These are phyloP conservation scores for Arabidopsis lyrata DNA, from an alignment of 441 rosid species.

Conservation along the genomic window DNA sequence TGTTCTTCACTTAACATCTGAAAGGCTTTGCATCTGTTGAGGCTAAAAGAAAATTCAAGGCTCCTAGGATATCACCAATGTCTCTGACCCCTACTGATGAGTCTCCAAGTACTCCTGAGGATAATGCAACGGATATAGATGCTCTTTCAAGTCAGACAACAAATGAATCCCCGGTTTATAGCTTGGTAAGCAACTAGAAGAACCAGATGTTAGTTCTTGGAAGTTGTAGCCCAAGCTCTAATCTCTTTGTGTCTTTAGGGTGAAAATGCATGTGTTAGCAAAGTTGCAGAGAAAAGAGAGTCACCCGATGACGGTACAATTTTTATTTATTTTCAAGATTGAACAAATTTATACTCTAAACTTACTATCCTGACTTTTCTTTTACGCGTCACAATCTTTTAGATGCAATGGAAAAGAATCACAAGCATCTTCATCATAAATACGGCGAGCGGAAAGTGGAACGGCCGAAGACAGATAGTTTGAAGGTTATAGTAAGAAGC, in stretches of 20 bases:
- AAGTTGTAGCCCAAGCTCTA: constrained; percentile 29
- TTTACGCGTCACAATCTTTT: constrained; percentile 37
- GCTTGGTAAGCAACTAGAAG: constrained; percentile 47
- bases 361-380: constrained; percentile 24
- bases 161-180: constrained; percentile 37
- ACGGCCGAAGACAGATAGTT: constrained; percentile 47
- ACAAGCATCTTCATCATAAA: constrained; percentile 48
- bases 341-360: constrained; percentile 5
- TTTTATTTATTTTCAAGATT: constrained; percentile 27
- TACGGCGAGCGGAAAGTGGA: constrained; percentile 41
- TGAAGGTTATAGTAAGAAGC: constrained; percentile 58
- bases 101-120: constrained; percentile 48
- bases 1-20: constrained; percentile 51
- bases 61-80: constrained; percentile 69
- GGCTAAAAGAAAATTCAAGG: constrained; percentile 81
- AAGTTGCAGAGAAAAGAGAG: constrained; percentile 48
- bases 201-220: constrained; percentile 24
- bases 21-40: constrained; percentile 90
- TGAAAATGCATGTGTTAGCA: constrained; percentile 44
- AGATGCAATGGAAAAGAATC: constrained; percentile 43
- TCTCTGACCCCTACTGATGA: constrained; percentile 50
- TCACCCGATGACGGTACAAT: constrained; percentile 56
- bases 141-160: constrained; percentile 45
- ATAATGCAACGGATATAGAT: constrained; percentile 42
- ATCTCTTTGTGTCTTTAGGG: constrained; percentile 50